phyloP scores from a whole-genome alignment of 257 asterid species.

The Anisodus acutangulus region DNA sequence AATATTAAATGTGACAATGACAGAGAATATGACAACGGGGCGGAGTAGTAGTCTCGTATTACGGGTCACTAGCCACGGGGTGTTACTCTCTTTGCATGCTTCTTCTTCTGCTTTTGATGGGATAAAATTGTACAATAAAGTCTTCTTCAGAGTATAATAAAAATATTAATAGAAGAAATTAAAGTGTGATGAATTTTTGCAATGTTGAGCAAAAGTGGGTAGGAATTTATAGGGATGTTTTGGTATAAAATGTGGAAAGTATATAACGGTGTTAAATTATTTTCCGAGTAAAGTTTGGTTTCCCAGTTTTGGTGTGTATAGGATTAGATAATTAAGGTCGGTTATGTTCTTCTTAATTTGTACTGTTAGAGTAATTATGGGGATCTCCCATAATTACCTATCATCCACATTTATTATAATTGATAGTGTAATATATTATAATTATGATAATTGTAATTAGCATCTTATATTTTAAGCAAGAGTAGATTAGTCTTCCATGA shows the following conservation, averaged over 20 bases:
- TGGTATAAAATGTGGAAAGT: neutral
- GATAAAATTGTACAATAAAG: slow-evolving; percentile 49
- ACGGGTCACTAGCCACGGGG: slow-evolving; percentile 32
- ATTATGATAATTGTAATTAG: too few relatives aligned
- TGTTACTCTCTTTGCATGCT: slow-evolving; percentile 2
- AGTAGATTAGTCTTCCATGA: too few relatives aligned
- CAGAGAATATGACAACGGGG: slow-evolving; percentile 29
- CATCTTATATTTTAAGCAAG: too few relatives aligned
- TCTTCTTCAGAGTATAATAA: slow-evolving; percentile 33
- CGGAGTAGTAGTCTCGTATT: slow-evolving; percentile 45
- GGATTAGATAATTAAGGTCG: too few relatives aligned
- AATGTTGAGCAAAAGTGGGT: neutral
- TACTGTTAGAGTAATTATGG: too few relatives aligned
- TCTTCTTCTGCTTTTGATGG: slow-evolving; percentile 48
- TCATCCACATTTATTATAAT: too few relatives aligned
- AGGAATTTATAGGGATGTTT: neutral
- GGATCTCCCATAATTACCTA: too few relatives aligned
- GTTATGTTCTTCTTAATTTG: too few relatives aligned
- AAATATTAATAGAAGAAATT: neutral
- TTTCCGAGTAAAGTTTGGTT: neutral
- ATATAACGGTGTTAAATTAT: neutral
- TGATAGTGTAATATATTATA: too few relatives aligned
- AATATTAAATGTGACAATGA: too few relatives aligned
- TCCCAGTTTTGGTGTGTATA: too few relatives aligned
- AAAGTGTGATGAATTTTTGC: neutral